A percentile compares a stretch with the other conserved stretches of the same genome.
Conservation (phyloP, 768 basidiomycete species). For the Megacollybia marginata region DNA sequence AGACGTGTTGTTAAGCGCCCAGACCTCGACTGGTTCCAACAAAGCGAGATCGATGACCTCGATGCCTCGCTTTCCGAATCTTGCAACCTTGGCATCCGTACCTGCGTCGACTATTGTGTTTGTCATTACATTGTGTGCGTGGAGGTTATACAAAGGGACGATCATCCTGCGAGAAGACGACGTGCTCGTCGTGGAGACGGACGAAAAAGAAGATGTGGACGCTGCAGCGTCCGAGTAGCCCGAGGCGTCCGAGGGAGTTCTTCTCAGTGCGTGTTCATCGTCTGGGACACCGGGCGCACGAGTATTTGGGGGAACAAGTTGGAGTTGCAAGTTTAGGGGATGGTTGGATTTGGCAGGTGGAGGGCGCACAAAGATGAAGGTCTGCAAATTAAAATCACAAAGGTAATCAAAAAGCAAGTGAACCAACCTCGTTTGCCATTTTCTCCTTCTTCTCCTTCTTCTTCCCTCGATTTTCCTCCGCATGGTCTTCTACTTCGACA, state of each 20-base stretch:
- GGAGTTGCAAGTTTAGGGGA: conserved; percentile 85
- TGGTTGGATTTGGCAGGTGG: conserved; percentile 82
- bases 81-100: conserved; percentile 80
- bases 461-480: background rate
- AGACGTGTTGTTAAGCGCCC: conserved; percentile 28
- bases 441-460: conserved; percentile 7
- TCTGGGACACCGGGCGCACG: conserved; percentile 29
- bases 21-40: conserved; percentile 79
- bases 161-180: conserved; percentile 59
- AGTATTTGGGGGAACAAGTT: conserved; percentile 70
- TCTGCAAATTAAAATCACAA: conserved; percentile 34
- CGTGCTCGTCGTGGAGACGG: conserved; percentile 35
- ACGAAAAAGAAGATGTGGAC: conserved; percentile 35
- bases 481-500: conserved; percentile 4
- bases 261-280: background rate
- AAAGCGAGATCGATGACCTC: conserved; percentile 73
- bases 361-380: conserved; percentile 87
- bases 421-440: conserved; percentile 4
- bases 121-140: conserved; percentile 82
- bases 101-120: conserved; percentile 85
- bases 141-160: conserved; percentile 81
- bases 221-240: conserved; percentile 35
- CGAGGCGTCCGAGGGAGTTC: conserved; percentile 14
- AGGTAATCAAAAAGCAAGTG: background rate
- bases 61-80: conserved; percentile 63